Percentiles rank a stretch among this genome's conserved stretches.
Conservation (phyloP, 2,329 filamentous ascomycete genomes). For the Colletotrichum sp. region DNA sequence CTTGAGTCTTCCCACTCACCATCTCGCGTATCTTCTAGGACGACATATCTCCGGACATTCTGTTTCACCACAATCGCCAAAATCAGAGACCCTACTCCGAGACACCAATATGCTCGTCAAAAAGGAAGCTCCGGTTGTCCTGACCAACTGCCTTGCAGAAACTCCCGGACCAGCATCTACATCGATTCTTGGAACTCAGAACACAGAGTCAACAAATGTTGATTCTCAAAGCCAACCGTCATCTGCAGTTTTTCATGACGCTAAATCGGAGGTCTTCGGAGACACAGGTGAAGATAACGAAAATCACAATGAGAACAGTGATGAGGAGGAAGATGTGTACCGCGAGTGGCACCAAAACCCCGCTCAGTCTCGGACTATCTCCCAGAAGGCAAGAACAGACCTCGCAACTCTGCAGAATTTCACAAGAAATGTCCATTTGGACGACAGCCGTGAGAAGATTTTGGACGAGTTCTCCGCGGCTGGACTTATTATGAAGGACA, state of each 20-base stretch:
- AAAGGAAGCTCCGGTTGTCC: not conserved
- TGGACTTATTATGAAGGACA: slow-evolving; percentile 38
- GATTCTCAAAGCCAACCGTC: not conserved
- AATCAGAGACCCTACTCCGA: not conserved
- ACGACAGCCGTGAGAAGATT: slow-evolving; percentile 28
- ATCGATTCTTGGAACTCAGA: not conserved
- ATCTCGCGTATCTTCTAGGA: not conserved
- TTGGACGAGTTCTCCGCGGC: slow-evolving; percentile 34
- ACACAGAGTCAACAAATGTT: not conserved
- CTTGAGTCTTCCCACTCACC: not conserved
- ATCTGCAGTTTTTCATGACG: not conserved
- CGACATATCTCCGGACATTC: not conserved
- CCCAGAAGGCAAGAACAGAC: slow-evolving; percentile 52
- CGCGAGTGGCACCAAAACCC: slow-evolving; percentile 34
- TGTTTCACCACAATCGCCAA: not conserved
- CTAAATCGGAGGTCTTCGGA: not conserved
- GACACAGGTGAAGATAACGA: not conserved
- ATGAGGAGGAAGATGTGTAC: slow-evolving; percentile 4
- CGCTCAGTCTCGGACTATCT: slow-evolving; percentile 39
- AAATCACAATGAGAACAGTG: not conserved
- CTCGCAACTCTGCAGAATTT: slow-evolving; percentile 54
- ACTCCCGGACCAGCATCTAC: not conserved
- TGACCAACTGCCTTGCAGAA: not conserved
- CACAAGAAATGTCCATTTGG: slow-evolving; percentile 40
- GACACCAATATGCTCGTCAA: not conserved